Evolutionary conservation across 495 filamentous ascomycete genomes (phyloP).

Genomic region (Articulospora tetracladia): DNA sequence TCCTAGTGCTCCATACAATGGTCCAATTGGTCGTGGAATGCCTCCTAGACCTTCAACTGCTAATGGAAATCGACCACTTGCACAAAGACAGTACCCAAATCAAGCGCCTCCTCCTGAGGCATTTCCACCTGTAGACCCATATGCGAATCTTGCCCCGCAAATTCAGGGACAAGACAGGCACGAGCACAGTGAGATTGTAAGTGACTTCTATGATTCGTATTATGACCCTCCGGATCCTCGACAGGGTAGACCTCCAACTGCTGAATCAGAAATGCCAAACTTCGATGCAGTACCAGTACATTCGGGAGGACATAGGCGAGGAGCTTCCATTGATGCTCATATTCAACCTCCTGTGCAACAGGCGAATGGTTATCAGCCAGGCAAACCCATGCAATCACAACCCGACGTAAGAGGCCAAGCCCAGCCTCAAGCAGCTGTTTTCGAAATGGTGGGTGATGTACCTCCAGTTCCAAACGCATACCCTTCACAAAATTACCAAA

Average conservation of each 20-base stretch:
- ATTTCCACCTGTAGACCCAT: slow-evolving; percentile 10
- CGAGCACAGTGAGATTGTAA: slow-evolving; percentile 25
- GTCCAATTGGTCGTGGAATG: slow-evolving; percentile 37
- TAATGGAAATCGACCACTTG: slow-evolving; percentile 40
- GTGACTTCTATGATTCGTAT: slow-evolving; percentile 56
- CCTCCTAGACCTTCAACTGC: slow-evolving; percentile 46
- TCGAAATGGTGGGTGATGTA: slow-evolving; percentile 65
- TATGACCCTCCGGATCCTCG: slow-evolving; percentile 32
- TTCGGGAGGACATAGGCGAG: background rate
- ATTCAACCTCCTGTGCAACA: slow-evolving; percentile 40
- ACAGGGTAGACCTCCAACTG: slow-evolving; percentile 16
- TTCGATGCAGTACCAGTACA: slow-evolving; percentile 61
- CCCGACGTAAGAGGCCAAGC: slow-evolving; percentile 52
- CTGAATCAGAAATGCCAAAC: slow-evolving; percentile 63
- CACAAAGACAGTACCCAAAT: slow-evolving; percentile 40
- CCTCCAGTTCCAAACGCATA: slow-evolving; percentile 39
- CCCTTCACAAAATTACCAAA: slow-evolving; percentile 32
- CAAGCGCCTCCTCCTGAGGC: slow-evolving; percentile 23
- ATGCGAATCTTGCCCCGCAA: slow-evolving; percentile 7
- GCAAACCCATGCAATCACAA: slow-evolving; percentile 60
- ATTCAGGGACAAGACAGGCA: slow-evolving; percentile 11
- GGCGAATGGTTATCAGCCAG: slow-evolving; percentile 32
- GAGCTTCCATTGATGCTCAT: slow-evolving; percentile 46
- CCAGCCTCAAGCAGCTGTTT: slow-evolving; percentile 57
- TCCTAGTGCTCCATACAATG: slow-evolving; percentile 37